Conservation (phyloP, 1,284 basidiomycete species). For the Fomitopsis palustris region DNA sequence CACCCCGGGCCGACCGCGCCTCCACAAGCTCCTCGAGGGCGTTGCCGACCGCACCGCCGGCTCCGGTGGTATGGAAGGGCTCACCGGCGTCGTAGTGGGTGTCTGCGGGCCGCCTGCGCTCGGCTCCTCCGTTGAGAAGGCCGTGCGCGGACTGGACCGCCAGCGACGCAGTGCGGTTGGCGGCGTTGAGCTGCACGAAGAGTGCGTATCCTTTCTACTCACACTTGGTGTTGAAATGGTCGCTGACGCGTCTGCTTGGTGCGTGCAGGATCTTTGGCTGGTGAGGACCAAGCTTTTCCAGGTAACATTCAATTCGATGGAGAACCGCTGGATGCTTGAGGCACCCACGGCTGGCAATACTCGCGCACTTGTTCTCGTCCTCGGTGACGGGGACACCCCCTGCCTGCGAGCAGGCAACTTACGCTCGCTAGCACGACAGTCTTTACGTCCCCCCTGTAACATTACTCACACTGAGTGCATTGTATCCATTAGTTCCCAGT, state of each 20-base stretch:
- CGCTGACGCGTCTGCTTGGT: slow-evolving; percentile 31
- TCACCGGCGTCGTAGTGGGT: slow-evolving; percentile 57
- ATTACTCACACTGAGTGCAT: background rate
- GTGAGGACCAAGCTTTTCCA: background rate
- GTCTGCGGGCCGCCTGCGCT: slow-evolving; percentile 64
- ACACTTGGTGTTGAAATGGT: slow-evolving; percentile 34
- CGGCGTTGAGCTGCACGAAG: slow-evolving; percentile 69
- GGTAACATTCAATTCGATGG: background rate
- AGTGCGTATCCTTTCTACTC: slow-evolving; percentile 35
- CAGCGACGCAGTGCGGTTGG: slow-evolving; percentile 53
- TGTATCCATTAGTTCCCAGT: background rate
- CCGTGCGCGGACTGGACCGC: slow-evolving; percentile 46
- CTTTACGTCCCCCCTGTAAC: background rate
- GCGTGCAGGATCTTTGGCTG: slow-evolving; percentile 28
- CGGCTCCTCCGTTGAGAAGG: slow-evolving; percentile 48
- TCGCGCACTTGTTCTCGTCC: background rate
- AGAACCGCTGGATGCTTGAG: background rate
- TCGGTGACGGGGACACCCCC: background rate
- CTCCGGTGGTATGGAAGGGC: slow-evolving; percentile 20
- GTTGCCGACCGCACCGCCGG: slow-evolving; percentile 43
- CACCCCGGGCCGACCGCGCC: slow-evolving; percentile 45
- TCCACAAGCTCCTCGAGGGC: slow-evolving; percentile 42
- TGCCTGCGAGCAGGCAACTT: background rate
- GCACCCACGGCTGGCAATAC: background rate
- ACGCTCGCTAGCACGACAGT: background rate